phyloP scores from a whole-genome alignment of 345 rosid genomes.

The Diplotaxis tenuifolia region DNA sequence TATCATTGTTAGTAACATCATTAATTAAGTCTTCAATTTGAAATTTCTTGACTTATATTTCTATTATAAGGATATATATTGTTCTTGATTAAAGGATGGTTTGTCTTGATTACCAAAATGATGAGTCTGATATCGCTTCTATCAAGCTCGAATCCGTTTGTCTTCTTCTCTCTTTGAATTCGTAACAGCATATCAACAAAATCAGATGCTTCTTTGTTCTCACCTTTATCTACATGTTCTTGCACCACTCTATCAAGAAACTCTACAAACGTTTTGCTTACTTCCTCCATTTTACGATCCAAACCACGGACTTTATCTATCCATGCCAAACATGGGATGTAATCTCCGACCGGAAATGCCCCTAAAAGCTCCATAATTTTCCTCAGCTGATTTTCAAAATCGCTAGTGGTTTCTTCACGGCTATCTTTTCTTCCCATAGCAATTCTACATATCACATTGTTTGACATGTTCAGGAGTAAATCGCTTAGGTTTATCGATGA shows the following conservation, averaged over 20 bases:
- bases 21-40: neutral
- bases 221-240: neutral
- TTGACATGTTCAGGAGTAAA: constrained; percentile 26
- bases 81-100: neutral
- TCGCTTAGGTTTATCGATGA: constrained; percentile 43
- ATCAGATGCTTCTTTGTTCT: neutral
- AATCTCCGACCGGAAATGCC: neutral
- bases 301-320: neutral
- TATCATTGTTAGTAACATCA: neutral
- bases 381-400: constrained; percentile 32
- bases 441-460: constrained; percentile 46
- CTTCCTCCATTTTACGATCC: neutral
- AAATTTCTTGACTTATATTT: neutral
- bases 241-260: neutral
- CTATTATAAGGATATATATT: neutral
- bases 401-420: constrained; percentile 30
- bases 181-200: neutral
- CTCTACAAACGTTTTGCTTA: neutral
- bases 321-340: neutral
- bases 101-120: neutral
- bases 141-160: neutral
- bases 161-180: neutral
- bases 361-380: constrained; percentile 38
- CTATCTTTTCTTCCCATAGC: constrained; percentile 55
- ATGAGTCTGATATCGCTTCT: neutral